Conservation (phyloP, 352 stramenopile genomes). For the Globisporangium parvum region DNA sequence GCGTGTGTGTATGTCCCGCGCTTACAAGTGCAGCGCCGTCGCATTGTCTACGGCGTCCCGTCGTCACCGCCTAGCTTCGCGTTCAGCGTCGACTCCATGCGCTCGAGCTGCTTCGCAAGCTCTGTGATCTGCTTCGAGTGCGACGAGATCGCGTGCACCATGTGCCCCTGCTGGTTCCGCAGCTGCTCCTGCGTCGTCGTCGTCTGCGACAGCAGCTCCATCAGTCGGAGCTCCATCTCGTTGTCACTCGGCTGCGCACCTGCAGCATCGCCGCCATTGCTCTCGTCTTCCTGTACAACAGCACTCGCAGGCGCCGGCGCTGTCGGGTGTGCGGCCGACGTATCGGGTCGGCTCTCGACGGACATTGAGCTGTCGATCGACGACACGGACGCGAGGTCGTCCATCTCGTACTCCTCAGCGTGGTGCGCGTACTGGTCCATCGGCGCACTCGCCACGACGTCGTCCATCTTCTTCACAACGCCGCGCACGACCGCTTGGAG, state of each 20-base stretch:
- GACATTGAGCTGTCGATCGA: slow-evolving; percentile 19
- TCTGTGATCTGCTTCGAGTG: slow-evolving; percentile 79
- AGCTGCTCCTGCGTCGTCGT: slow-evolving; percentile 79
- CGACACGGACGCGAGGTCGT: slow-evolving; percentile 13
- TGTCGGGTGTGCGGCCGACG: background rate
- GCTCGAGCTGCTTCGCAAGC: slow-evolving; percentile 71
- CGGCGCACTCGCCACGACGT: slow-evolving; percentile 26
- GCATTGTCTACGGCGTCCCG: slow-evolving; percentile 1
- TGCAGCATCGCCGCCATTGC: no score
- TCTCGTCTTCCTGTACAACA: background rate
- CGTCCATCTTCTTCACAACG: slow-evolving; percentile 47
- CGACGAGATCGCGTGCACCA: slow-evolving; percentile 68
- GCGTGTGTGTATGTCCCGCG: no score
- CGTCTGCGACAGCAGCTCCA: slow-evolving; percentile 75
- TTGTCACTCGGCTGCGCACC: slow-evolving; percentile 22
- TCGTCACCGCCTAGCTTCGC: slow-evolving; percentile 35
- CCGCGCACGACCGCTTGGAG: slow-evolving; percentile 51
- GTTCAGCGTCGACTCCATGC: slow-evolving; percentile 66
- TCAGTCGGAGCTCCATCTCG: slow-evolving; percentile 72
- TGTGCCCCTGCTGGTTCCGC: slow-evolving; percentile 70
- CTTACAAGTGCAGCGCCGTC: no score
- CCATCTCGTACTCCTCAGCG: slow-evolving; percentile 8
- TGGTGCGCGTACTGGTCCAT: background rate
- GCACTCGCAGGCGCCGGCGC: background rate
- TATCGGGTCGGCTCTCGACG: slow-evolving; percentile 9